A percentile compares a stretch with the other conserved stretches of the same genome.
Conservation (phyloP, 148 eudicot species). For the Rhododendron simsii region DNA sequence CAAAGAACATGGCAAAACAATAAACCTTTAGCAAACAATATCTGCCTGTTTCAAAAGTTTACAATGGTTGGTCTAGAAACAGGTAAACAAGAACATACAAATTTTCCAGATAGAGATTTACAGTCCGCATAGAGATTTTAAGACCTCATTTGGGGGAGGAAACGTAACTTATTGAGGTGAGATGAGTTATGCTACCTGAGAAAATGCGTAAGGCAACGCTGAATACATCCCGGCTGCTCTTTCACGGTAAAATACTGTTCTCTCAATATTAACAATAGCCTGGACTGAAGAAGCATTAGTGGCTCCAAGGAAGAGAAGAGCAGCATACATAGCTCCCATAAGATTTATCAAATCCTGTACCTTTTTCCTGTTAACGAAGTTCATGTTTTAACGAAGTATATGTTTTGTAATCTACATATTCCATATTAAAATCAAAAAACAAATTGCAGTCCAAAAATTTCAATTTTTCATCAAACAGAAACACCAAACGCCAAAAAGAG, state of each 20-base stretch:
- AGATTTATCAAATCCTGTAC: conserved; percentile 44
- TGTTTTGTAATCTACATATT: not conserved
- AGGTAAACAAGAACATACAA: not conserved
- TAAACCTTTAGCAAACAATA: not conserved
- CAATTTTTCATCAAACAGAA: not conserved
- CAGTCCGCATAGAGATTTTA: not conserved
- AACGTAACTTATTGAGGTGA: not conserved
- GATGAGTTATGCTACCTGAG: conserved; percentile 27
- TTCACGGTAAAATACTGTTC: conserved; percentile 52
- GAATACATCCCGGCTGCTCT: conserved; percentile 58
- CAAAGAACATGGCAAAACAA: not conserved
- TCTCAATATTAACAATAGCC: conserved; percentile 37
- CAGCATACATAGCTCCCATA: conserved; percentile 43
- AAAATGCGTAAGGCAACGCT: conserved; percentile 49
- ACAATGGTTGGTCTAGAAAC: not conserved
- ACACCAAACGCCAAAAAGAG: not conserved
- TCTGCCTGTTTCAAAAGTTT: not conserved
- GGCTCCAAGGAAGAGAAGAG: conserved; percentile 45
- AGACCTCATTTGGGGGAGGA: not conserved
- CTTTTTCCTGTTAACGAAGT: conserved; percentile 20
- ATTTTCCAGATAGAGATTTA: not conserved
- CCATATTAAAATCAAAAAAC: not conserved
- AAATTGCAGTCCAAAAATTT: not conserved
- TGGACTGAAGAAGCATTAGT: conserved; percentile 39
- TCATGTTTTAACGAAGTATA: not conserved